These are phyloP conservation scores for Lactifluus subvellereus DNA, from an alignment of 768 basidiomycete species.

Conservation along the genomic window DNA sequence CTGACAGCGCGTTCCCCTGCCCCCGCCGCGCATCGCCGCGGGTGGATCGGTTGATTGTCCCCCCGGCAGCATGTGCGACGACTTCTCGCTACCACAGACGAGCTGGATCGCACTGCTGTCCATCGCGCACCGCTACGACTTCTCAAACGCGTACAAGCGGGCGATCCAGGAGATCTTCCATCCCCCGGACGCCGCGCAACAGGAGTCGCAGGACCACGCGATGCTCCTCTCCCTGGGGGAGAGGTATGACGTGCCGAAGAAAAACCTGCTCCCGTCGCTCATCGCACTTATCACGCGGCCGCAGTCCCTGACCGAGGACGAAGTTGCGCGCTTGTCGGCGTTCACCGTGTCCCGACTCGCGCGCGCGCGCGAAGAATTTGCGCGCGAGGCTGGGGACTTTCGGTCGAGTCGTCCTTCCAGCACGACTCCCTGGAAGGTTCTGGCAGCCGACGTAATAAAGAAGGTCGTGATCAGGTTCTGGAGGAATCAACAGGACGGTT, in stretches of 20 bases:
- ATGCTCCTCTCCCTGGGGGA: constrained; percentile 10
- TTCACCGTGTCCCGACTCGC: constrained; percentile 13
- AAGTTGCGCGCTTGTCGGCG: constrained; percentile 3
- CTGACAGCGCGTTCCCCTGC: neutral
- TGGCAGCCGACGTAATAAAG: neutral
- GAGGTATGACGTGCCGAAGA: constrained; percentile 8
- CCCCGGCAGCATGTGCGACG: constrained; percentile 13
- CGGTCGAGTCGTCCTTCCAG: no score
- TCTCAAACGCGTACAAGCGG: constrained; percentile 6
- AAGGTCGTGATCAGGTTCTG: constrained; percentile 3
- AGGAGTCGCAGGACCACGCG: neutral
- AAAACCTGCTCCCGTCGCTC: neutral
- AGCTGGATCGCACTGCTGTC: constrained; percentile 16
- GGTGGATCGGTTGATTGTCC: neutral
- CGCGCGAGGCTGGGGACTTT: no score
- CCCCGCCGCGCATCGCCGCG: neutral
- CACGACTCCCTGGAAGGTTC: no score
- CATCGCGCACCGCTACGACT: constrained; percentile 17
- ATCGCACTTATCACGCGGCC: neutral
- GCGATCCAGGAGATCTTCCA: constrained; percentile 14
- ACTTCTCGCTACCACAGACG: constrained; percentile 3
- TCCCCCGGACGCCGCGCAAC: neutral
- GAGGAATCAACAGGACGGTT: neutral
- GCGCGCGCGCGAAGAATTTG: constrained; percentile 9
- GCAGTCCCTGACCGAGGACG: constrained; percentile 9